Percentiles rank a stretch among this genome's conserved stretches.
phyloP scores from a whole-genome alignment of 306 rosid species.

The Acacia crassicarpa region DNA sequence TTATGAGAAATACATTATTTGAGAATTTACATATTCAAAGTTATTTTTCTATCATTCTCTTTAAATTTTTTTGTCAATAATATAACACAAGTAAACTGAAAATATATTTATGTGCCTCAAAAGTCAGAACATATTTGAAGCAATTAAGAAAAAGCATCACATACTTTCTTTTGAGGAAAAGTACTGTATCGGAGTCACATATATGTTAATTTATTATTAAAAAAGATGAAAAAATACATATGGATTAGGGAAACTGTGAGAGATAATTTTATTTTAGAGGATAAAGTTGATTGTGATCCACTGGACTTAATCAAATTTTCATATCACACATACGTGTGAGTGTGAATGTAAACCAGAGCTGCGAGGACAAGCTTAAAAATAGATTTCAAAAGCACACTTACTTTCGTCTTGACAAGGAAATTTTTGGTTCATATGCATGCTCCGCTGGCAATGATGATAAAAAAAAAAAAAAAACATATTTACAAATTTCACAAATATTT shows the following conservation, averaged over 20 bases:
- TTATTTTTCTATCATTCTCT: too few species aligned
- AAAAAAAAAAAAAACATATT: neutral
- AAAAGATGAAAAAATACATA: neutral
- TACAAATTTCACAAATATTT: neutral
- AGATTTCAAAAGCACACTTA: neutral
- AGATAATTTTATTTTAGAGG: neutral
- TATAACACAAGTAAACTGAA: neutral
- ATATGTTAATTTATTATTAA: neutral
- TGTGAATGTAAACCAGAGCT: neutral
- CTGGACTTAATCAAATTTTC: neutral
- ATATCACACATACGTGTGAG: neutral
- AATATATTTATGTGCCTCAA: too few species aligned
- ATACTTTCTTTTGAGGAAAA: neutral
- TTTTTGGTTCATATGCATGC: slow-evolving; percentile 20
- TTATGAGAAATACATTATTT: too few species aligned
- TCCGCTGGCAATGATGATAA: neutral
- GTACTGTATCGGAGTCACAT: neutral
- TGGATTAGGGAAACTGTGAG: neutral
- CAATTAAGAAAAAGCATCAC: neutral
- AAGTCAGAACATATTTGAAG: neutral
- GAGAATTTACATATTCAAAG: too few species aligned
- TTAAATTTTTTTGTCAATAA: too few species aligned
- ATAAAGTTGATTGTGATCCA: neutral
- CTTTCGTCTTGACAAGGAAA: neutral
- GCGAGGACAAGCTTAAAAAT: neutral